Percentiles rank a stretch among this genome's conserved stretches.
These are phyloP conservation scores for Acrocalymma vagum DNA, from an alignment of 2,329 filamentous ascomycete species.

Conservation along the genomic window DNA sequence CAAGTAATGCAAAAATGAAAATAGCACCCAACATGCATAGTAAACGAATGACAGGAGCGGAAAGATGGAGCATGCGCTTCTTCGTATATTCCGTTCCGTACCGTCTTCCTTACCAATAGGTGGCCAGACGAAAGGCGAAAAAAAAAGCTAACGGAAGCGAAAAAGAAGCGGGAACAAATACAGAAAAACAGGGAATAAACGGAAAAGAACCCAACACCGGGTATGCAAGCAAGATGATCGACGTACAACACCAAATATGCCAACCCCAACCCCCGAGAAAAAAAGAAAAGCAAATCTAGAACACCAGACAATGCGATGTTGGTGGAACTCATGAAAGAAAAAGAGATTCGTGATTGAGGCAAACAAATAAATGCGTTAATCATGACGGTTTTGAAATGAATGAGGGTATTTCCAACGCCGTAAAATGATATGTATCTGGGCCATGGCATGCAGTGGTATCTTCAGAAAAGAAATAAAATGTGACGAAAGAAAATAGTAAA, in stretches of 20 bases:
- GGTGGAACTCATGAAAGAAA: constrained; percentile 2
- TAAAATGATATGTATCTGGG: constrained; percentile 14
- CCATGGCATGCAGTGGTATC: constrained; percentile 7
- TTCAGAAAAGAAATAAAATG: neutral
- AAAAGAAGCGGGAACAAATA: constrained; percentile 6
- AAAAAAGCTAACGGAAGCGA: constrained; percentile 7
- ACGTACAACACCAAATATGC: too few relatives aligned
- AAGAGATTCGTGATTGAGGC: constrained; percentile 8
- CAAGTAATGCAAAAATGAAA: constrained; percentile 7
- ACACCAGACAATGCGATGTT: constrained; percentile 2
- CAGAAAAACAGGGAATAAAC: constrained; percentile 1
- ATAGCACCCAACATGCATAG: constrained; percentile 10
- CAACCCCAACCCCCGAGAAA: too few relatives aligned
- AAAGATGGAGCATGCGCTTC: constrained; percentile 16
- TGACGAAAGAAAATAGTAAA: neutral
- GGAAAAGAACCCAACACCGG: constrained; percentile 9
- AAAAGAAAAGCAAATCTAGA: constrained; percentile 1
- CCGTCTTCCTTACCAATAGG: constrained; percentile 7
- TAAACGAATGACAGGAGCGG: constrained; percentile 6
- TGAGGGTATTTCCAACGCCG: constrained; percentile 16
- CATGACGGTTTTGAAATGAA: too few relatives aligned
- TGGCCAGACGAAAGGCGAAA: constrained; percentile 19
- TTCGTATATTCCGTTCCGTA: constrained; percentile 10
- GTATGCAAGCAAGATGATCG: constrained; percentile 11
- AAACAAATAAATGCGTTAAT: too few relatives aligned